Evolutionary conservation across 805 yeast genomes (phyloP), one percentile per base, ranked within the genome.

Genomic region (Komagataella mondaviorum): DNA sequence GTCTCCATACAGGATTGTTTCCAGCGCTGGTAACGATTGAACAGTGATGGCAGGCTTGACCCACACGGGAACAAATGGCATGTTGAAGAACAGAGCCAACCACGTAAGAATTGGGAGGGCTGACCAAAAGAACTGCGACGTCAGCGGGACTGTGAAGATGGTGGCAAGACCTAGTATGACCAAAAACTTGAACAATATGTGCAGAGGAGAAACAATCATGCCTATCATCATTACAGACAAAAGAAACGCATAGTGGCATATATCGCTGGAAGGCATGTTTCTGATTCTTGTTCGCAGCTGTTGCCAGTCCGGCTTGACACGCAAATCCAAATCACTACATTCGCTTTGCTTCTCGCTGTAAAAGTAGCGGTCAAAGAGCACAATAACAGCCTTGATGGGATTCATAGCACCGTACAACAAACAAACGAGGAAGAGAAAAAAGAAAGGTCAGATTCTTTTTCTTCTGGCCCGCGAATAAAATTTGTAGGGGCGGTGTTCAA

Each of bases 1-100:
- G 60, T 90, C 96, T 50, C 97, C 97, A 62, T 88, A 90, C 53
- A 91, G 70, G 52, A 90, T 85, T 45, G 96, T 88, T 65, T 90
- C 98, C 69, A 89, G 73, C 2, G 95, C 93, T 0, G 98, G 97
- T 49, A 90, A 74, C 20, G 87, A 83, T 57, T 90, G 83, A 52
- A 90, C 97, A 48, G 82, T 78, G 56, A 90, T 91, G n/a, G 89
- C 84, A 4, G 96, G 96, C 62, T 91, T 81, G 76, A 83, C 80
- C 3, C 70, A 64, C 3, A 80, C 73, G 7, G 95, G 87, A 58
- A 90, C 83, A 58, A 80, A 82, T 14, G 86, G 76, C 47, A 89
- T 81, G 23, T 84, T 77, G 68, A 85, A 88, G 67, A 83, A 90
- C 50, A 91, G 73, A 22, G 88, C 80, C 57, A 88, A 76, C 96